A percentile compares a stretch with the other conserved stretches of the same genome.
phyloP scores from a whole-genome alignment of 768 basidiomycete genomes.

The Coprinopsis cinerea region DNA sequence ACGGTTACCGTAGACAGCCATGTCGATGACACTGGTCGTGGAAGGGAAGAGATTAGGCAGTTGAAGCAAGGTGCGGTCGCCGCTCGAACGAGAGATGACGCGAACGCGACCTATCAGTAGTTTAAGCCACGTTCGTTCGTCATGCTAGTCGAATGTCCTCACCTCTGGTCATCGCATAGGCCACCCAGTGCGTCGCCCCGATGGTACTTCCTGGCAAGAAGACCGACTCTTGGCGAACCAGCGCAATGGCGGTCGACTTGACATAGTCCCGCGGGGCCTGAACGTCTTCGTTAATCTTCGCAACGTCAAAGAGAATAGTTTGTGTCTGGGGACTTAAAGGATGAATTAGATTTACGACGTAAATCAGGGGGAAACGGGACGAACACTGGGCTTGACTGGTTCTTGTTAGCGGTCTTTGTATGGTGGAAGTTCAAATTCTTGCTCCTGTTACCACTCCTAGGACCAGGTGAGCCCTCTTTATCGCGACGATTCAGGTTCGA shows the following conservation, averaged over 20 bases:
- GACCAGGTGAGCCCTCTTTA: constrained; percentile 64
- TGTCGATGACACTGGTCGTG: constrained; percentile 67
- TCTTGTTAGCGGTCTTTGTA: constrained; percentile 39
- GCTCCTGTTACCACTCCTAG: constrained; percentile 25
- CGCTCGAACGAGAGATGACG: constrained; percentile 83
- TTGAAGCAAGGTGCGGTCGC: constrained; percentile 82
- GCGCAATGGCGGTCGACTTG: constrained; percentile 85
- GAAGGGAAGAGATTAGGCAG: constrained; percentile 57
- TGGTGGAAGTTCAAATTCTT: constrained; percentile 32
- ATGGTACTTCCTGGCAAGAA: constrained; percentile 86
- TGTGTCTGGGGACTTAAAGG: constrained; percentile 52
- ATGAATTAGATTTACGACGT: constrained; percentile 4
- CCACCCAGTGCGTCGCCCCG: constrained; percentile 88
- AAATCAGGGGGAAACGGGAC: constrained; percentile 12
- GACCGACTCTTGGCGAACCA: constrained; percentile 79
- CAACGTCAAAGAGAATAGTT: constrained; percentile 69
- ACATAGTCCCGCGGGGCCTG: constrained; percentile 72
- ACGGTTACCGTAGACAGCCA: constrained; percentile 80
- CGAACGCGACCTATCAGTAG: constrained; percentile 62
- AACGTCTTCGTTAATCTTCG: constrained; percentile 65
- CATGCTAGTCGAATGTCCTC: constrained; percentile 5
- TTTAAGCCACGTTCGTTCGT: background rate
- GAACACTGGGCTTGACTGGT: constrained; percentile 54
- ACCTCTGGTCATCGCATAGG: constrained; percentile 89
- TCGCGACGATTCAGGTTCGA: constrained; percentile 52